Conservation (phyloP, 805 yeast species). For the Zygoascus tannicola region DNA sequence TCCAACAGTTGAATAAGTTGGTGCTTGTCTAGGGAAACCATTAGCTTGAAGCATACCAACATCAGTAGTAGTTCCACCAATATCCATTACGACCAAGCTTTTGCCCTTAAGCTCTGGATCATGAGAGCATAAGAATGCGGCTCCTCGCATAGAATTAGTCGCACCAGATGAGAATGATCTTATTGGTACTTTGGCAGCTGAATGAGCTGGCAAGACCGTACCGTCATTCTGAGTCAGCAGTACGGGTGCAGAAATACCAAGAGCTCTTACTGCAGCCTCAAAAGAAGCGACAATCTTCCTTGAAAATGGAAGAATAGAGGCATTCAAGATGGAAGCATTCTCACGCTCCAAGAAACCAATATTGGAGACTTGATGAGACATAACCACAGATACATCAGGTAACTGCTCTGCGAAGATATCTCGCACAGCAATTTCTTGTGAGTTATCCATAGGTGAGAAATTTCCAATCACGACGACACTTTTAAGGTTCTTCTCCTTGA, state of each 20-base stretch:
- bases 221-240: constrained; percentile 42
- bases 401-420: constrained; percentile 16
- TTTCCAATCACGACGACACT: constrained; percentile 33
- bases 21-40: constrained; percentile 41
- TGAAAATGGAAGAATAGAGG: constrained; percentile 31
- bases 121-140: constrained; percentile 33
- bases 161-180: constrained; percentile 42
- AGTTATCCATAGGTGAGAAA: constrained; percentile 33
- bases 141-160: constrained; percentile 26
- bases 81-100: constrained; percentile 35
- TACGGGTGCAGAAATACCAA: constrained; percentile 33
- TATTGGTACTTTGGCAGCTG: constrained; percentile 34
- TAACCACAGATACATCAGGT: constrained; percentile 30
- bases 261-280: constrained; percentile 29
- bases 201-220: constrained; percentile 34
- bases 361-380: constrained; percentile 35
- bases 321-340: constrained; percentile 39
- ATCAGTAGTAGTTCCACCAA: constrained; percentile 44
- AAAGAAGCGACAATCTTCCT: constrained; percentile 34
- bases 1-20: constrained; percentile 36
- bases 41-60: constrained; percentile 37
- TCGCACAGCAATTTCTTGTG: constrained; percentile 28
- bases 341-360: constrained; percentile 39
- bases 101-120: constrained; percentile 14
- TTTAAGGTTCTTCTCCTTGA: constrained; percentile 27